phyloP scores from a whole-genome alignment of 352 stramenopile species.

The Globisporangium abappressorium region DNA sequence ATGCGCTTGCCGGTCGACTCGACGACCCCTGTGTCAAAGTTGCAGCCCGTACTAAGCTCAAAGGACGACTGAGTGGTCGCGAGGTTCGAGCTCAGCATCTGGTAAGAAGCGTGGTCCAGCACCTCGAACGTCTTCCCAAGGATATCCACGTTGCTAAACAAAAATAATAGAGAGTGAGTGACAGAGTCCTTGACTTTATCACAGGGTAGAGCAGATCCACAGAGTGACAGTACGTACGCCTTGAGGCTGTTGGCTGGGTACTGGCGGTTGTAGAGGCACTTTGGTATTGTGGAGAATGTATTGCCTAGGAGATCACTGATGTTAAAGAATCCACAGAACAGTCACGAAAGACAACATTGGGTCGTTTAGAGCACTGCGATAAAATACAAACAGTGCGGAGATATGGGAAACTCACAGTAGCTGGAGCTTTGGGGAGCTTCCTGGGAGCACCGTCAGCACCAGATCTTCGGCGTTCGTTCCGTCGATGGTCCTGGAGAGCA shows the following conservation, averaged over 20 bases:
- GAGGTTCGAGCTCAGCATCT: conserved; percentile 12
- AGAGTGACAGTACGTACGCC: conserved; percentile 12
- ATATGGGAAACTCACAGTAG: conserved; percentile 11
- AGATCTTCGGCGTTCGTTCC: conserved; percentile 22
- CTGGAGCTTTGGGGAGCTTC: conserved; percentile 4
- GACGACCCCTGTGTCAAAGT: conserved; percentile 15
- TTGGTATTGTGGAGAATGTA: conserved; percentile 24
- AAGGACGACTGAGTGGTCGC: conserved; percentile 9
- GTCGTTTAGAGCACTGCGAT: not conserved
- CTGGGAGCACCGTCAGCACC: conserved; percentile 11
- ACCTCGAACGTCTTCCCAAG: conserved; percentile 15
- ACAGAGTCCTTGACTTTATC: not conserved
- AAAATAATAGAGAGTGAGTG: not conserved
- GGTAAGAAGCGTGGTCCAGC: conserved; percentile 7
- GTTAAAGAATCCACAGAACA: not conserved
- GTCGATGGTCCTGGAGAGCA: conserved; percentile 18
- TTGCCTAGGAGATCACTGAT: conserved; percentile 23
- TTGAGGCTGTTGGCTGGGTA: conserved; percentile 19
- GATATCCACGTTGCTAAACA: conserved; percentile 13
- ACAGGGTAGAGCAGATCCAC: too few relatives aligned
- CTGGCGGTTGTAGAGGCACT: conserved; percentile 28
- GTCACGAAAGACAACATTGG: not conserved
- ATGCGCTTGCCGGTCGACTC: conserved; percentile 9
- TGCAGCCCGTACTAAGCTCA: conserved; percentile 13
- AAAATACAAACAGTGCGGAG: not conserved